Evolutionary conservation across 2,329 filamentous ascomycete species (phyloP).

Genomic region (Claviceps maximensis): DNA sequence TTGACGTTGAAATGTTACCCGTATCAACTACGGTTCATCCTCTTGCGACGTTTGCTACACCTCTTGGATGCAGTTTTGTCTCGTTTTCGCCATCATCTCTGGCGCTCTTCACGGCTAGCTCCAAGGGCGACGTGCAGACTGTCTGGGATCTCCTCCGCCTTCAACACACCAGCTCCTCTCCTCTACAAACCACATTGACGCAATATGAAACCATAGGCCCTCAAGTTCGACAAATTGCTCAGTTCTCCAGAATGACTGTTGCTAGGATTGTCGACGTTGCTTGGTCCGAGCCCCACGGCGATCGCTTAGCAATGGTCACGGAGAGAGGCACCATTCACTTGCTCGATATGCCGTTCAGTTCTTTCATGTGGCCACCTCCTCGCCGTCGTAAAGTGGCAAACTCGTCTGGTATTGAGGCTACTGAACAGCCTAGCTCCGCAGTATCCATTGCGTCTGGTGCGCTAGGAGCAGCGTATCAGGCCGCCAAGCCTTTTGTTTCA

Average conservation of each 20-base stretch:
- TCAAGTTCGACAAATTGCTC: constrained; percentile 68
- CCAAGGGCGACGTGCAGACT: constrained; percentile 70
- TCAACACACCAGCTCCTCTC: constrained; percentile 48
- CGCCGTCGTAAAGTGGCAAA: constrained; percentile 33
- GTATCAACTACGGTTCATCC: constrained; percentile 43
- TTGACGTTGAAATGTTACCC: constrained; percentile 53
- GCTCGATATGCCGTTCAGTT: constrained; percentile 69
- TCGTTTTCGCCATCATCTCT: constrained; percentile 65
- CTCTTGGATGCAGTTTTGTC: constrained; percentile 66
- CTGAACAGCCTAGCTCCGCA: constrained; percentile 39
- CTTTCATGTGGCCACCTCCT: constrained; percentile 77
- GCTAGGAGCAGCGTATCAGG: constrained; percentile 56
- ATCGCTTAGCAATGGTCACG: constrained; percentile 78
- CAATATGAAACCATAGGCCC: constrained; percentile 35
- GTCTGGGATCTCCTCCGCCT: constrained; percentile 67
- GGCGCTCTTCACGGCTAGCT: constrained; percentile 65
- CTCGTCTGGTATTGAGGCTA: constrained; percentile 31
- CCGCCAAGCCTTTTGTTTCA: constrained; percentile 46
- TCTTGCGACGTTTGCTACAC: constrained; percentile 55
- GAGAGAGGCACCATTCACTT: constrained; percentile 93
- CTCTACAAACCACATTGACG: constrained; percentile 35
- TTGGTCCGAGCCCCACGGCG: constrained; percentile 72
- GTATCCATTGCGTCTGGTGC: constrained; percentile 59
- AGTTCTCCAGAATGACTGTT: constrained; percentile 83
- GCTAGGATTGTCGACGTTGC: constrained; percentile 81